These are phyloP conservation scores for Globisporangium cederbergense DNA, from an alignment of 352 stramenopile genomes.

Conservation along the genomic window DNA sequence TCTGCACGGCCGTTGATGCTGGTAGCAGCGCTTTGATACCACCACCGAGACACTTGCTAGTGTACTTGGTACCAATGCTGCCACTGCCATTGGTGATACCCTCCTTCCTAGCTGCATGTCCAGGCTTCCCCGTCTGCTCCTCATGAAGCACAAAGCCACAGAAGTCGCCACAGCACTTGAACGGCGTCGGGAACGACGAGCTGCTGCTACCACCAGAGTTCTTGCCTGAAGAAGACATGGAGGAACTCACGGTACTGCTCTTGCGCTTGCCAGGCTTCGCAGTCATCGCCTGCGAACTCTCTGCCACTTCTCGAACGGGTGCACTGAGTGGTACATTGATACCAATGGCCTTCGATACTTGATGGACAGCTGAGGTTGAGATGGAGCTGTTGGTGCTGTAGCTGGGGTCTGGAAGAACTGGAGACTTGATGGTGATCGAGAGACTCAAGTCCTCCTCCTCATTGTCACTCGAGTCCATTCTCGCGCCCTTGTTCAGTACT, in stretches of 20 bases:
- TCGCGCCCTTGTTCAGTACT: background rate
- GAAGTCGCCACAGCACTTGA: conserved; percentile 79
- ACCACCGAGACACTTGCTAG: background rate
- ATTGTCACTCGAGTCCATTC: conserved; percentile 1
- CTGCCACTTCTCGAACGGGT: background rate
- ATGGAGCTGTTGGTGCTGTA: background rate
- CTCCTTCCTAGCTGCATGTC: conserved; percentile 10
- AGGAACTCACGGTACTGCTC: background rate
- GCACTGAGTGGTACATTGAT: background rate
- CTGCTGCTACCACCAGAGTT: background rate
- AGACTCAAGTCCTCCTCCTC: background rate
- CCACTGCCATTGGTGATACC: conserved; percentile 3
- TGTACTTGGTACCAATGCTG: background rate
- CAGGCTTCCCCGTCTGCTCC: conserved; percentile 15
- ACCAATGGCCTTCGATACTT: background rate
- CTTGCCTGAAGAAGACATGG: background rate
- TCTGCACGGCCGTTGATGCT: conserved; percentile 31
- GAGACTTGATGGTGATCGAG: background rate
- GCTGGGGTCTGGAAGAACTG: background rate
- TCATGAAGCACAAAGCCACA: conserved; percentile 52
- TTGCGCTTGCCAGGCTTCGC: conserved; percentile 3
- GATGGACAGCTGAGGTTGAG: background rate
- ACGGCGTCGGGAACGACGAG: conserved; percentile 54
- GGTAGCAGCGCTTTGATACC: conserved; percentile 18
- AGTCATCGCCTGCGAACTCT: background rate